Evolutionary conservation across 129 eudicot species (phyloP).

Genomic region (Gnaphalium uliginosum): DNA sequence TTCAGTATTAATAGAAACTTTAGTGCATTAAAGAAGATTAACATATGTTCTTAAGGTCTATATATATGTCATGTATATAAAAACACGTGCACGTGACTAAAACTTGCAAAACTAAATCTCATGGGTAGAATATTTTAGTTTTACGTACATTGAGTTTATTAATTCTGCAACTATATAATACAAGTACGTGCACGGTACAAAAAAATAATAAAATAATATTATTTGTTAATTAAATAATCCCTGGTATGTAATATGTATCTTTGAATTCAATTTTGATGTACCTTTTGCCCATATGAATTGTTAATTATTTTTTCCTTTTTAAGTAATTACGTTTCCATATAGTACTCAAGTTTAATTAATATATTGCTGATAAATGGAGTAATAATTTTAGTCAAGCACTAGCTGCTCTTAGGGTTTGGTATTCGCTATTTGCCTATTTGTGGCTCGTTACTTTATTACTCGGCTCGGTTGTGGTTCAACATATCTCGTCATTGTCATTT

Average conservation of each 20-base stretch:
- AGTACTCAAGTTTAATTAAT: neutral
- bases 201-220: neutral
- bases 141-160: neutral
- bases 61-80: no score
- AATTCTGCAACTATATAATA: neutral
- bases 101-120: neutral
- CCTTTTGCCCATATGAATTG: neutral
- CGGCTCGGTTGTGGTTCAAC: no score
- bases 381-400: neutral
- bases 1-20: no score
- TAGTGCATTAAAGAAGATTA: no score
- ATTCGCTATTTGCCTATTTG: neutral
- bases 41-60: no score
- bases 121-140: neutral
- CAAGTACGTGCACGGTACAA: conserved; percentile 13
- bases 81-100: neutral
- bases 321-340: neutral
- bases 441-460: neutral
- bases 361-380: neutral
- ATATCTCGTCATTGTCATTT: no score
- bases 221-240: no score
- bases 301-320: neutral
- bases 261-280: neutral
- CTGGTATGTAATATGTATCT: neutral
- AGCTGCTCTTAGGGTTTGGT: neutral